These are phyloP conservation scores for Trichoderma aggressivum DNA, from an alignment of 2,329 filamentous ascomycete species.

Conservation along the genomic window DNA sequence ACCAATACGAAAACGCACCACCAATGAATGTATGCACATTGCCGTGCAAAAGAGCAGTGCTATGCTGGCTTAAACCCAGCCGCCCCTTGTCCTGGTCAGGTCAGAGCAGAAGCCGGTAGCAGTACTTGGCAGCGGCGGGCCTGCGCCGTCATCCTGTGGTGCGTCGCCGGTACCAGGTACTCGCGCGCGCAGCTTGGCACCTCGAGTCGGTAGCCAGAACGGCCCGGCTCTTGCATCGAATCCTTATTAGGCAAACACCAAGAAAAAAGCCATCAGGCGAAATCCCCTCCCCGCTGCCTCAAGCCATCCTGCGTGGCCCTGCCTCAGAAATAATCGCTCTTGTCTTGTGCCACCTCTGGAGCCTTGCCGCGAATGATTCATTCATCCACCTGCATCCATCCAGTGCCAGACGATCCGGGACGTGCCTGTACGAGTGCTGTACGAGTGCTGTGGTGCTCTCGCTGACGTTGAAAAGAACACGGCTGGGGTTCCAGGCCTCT, in stretches of 20 bases:
- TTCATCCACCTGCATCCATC: not conserved
- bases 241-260: constrained; percentile 13
- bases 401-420: not conserved
- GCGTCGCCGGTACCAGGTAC: not conserved
- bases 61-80: not conserved
- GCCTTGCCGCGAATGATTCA: not conserved
- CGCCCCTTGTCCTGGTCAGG: not conserved
- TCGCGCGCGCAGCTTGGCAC: not conserved
- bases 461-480: not conserved
- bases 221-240: constrained; percentile 7
- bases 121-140: not conserved
- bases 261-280: not conserved
- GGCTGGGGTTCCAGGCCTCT: not conserved
- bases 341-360: not conserved
- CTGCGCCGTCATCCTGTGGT: not conserved
- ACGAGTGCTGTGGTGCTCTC: not conserved
- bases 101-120: not conserved
- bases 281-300: not conserved
- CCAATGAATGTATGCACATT: not conserved
- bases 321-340: not conserved
- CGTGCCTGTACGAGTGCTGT: not conserved
- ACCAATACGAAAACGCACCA: not conserved
- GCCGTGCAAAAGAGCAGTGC: not conserved
- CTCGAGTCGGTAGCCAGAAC: not conserved
- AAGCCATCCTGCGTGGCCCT: not conserved